Evolutionary conservation across 2,329 filamentous ascomycete genomes (phyloP).

Genomic region (Monosporascus sp.): DNA sequence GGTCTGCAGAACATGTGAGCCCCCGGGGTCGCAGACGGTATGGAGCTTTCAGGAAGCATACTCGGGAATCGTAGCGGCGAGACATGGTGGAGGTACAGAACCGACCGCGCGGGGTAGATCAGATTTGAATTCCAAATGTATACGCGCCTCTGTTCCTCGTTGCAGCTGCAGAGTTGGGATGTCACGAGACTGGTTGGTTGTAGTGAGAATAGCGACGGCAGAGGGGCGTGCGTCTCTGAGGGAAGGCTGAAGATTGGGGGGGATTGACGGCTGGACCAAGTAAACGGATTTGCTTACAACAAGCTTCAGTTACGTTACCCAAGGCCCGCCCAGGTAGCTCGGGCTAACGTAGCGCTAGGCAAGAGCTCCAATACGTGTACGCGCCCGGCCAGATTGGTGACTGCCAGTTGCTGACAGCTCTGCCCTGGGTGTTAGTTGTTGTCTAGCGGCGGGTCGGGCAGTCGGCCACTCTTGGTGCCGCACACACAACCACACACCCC

Average conservation of each 20-base stretch:
- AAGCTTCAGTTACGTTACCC: neutral
- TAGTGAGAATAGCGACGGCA: no score
- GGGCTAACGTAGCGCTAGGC: neutral
- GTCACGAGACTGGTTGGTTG: no score
- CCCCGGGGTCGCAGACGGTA: constrained; percentile 9
- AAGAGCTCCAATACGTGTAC: neutral
- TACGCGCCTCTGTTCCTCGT: no score
- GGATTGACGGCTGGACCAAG: neutral
- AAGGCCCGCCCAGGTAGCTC: neutral
- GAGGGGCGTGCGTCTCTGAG: no score
- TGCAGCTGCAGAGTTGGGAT: no score
- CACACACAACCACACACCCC: no score
- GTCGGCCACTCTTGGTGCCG: no score
- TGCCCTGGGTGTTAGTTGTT: no score
- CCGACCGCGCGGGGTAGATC: constrained; percentile 1
- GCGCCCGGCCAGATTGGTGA: neutral
- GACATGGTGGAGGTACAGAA: constrained; percentile 60
- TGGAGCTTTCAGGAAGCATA: constrained; percentile 43
- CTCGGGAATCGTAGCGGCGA: constrained; percentile 94
- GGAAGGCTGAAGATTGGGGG: neutral
- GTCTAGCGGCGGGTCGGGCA: no score
- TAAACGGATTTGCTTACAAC: neutral
- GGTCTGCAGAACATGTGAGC: constrained; percentile 54
- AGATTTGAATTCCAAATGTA: no score
- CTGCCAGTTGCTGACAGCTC: neutral